Base-by-base conservation (phyloP, 441 rosid genomes). In the Erodium trifolium region DNA sequence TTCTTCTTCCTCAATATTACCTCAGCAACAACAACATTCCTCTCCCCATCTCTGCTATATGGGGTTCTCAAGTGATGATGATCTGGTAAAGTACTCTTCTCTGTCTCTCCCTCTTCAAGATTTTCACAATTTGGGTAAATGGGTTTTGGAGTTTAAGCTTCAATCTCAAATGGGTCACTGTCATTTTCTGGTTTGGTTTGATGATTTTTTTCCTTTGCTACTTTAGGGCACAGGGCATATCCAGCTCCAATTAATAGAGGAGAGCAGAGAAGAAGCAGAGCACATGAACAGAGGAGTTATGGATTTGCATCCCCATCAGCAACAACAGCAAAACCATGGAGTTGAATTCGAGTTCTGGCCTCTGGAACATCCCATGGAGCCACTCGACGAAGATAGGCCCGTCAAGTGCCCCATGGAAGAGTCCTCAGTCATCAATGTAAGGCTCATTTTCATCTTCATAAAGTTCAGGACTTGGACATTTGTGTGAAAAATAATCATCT, bases 381-480 rank as follows among this genome's bases (percentile, higher is more conserved):
- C 60, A 2, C 5, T 53, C n/a, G 60, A 53, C 14, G 60, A 53
- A 53, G 60, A 53, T 14, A 5, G 60, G 14, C 60, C 60, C 19
- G 18, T 53, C 60, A 53, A 53, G 60, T 53, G 60, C 8, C 60
- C 60, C 60, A 53, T 53, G 60, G 60, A 14, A n/a, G 60, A 53
- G 18, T 14, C 60, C 9, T 53, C 60, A n/a, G 18, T 53, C 60
- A 53, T 53, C 60, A 53, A 53, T 53, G 60, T 53, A 14, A 53
- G 19, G 0, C 60, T n/a, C n/a, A 43, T 43, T 43, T 43, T 43
- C 49, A 43, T 43, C 11, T 10, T 1, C 47, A 41, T 31, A 31
- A 31, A 31, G 34, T 31, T 31, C 3, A 31, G 34, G 34, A 31
- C 34, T 31, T 31, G 34, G 34, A 31, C 34, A 31, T 31, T 31